phyloP scores from a whole-genome alignment of 1,139 yeast genomes.

The Spencermartinsiella ligniputridi region DNA sequence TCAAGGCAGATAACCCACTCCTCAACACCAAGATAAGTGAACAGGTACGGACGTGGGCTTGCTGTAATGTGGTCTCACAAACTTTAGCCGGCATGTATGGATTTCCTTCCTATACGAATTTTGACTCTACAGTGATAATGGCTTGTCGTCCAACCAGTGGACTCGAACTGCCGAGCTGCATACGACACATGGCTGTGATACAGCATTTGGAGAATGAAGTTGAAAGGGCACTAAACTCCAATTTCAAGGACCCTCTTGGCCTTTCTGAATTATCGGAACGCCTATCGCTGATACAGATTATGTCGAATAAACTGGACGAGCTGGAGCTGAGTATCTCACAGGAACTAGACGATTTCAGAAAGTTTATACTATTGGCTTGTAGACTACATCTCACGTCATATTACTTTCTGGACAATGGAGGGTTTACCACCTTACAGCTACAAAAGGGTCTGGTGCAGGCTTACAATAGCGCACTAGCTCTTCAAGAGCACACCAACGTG shows the following conservation, averaged over 20 bases:
- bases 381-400: constrained; percentile 77
- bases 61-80: constrained; percentile 86
- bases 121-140: constrained; percentile 66
- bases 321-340: constrained; percentile 50
- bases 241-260: constrained; percentile 64
- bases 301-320: constrained; percentile 69
- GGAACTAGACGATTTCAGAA: constrained; percentile 59
- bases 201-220: constrained; percentile 85
- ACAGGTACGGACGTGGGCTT: constrained; percentile 87
- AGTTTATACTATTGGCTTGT: constrained; percentile 64
- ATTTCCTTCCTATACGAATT: constrained; percentile 85
- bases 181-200: constrained; percentile 73
- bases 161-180: constrained; percentile 52
- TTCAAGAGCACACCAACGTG: constrained; percentile 61
- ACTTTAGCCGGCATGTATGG: constrained; percentile 90
- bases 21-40: constrained; percentile 52
- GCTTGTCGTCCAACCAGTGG: constrained; percentile 42
- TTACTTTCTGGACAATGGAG: constrained; percentile 61
- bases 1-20: constrained; percentile 30
- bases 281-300: constrained; percentile 64
- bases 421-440: constrained; percentile 54
- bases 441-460: constrained; percentile 71
- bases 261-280: constrained; percentile 61
- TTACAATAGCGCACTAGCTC: constrained; percentile 71
- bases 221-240: constrained; percentile 69